These are phyloP conservation scores for Tripterygium wilfordii DNA, from an alignment of 177 flowering plant species.

Conservation along the genomic window DNA sequence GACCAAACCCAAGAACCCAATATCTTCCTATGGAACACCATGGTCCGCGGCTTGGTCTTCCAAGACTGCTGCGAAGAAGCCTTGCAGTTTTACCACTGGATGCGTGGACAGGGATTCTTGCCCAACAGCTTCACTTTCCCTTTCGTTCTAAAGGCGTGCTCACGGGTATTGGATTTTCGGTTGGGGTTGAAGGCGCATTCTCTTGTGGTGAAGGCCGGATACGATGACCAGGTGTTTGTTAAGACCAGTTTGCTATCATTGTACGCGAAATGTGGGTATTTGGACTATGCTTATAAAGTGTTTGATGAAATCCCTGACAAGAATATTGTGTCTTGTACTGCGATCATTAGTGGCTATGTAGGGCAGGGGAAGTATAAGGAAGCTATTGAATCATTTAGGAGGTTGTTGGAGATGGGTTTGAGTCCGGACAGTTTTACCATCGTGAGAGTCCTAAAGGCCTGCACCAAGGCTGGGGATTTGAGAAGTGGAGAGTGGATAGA, in stretches of 20 bases:
- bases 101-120: slow-evolving; percentile 33
- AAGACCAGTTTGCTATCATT: slow-evolving; percentile 51
- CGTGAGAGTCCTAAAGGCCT: slow-evolving; percentile 48
- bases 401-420: slow-evolving; percentile 34
- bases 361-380: slow-evolving; percentile 30
- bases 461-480: slow-evolving; percentile 42
- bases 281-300: slow-evolving; percentile 36
- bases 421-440: slow-evolving; percentile 57
- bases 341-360: slow-evolving; percentile 55
- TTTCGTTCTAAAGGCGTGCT: slow-evolving; percentile 58
- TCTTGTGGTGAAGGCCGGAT: slow-evolving; percentile 46
- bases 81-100: slow-evolving; percentile 26
- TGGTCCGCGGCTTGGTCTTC: slow-evolving; percentile 56
- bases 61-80: slow-evolving; percentile 35
- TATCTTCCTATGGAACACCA: slow-evolving; percentile 43
- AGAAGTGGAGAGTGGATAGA: slow-evolving; percentile 45
- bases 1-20: slow-evolving; percentile 29
- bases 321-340: slow-evolving; percentile 64
- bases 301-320: slow-evolving; percentile 59
- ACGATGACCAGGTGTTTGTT: slow-evolving; percentile 44
- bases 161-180: slow-evolving; percentile 24
- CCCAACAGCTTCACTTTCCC: slow-evolving; percentile 67
- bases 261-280: slow-evolving; percentile 36
- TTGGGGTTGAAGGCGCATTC: slow-evolving; percentile 46
- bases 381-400: slow-evolving; percentile 42